These are phyloP conservation scores for Cryphonectria japonica DNA, from an alignment of 2,329 filamentous ascomycete species.

Conservation along the genomic window DNA sequence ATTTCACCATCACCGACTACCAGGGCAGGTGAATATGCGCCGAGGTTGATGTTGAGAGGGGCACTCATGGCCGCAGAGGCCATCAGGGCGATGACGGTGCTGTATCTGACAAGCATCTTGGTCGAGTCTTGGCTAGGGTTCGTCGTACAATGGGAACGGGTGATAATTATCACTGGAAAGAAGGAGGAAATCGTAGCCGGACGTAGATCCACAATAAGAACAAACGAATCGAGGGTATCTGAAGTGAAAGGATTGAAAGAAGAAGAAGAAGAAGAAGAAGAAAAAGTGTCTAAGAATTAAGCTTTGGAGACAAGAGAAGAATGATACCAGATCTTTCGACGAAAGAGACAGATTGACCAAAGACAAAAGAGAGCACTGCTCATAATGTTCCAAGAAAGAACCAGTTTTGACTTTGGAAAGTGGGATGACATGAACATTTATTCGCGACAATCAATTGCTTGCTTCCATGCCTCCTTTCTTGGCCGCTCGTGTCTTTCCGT, in stretches of 20 bases:
- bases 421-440: constrained; percentile 24
- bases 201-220: constrained; percentile 14
- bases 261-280: too few relatives aligned
- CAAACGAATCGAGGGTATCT: constrained; percentile 7
- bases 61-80: constrained; percentile 40
- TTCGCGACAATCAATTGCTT: background rate
- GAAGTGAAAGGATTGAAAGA: background rate
- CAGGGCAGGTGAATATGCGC: constrained; percentile 54
- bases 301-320: background rate
- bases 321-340: constrained; percentile 24
- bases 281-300: background rate
- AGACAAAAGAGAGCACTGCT: constrained; percentile 21
- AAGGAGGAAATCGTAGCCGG: background rate
- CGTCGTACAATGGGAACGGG: too few relatives aligned
- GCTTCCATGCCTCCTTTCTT: constrained; percentile 6
- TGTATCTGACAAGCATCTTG: constrained; percentile 27
- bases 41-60: constrained; percentile 57
- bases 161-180: constrained; percentile 2
- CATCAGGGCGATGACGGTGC: constrained; percentile 19
- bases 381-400: constrained; percentile 9
- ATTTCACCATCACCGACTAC: constrained; percentile 59
- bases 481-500: background rate
- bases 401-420: constrained; percentile 8
- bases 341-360: constrained; percentile 18
- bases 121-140: background rate